Evolutionary conservation across 2,329 filamentous ascomycete species (phyloP).

Genomic region (Tolypocladium guangdongense): DNA sequence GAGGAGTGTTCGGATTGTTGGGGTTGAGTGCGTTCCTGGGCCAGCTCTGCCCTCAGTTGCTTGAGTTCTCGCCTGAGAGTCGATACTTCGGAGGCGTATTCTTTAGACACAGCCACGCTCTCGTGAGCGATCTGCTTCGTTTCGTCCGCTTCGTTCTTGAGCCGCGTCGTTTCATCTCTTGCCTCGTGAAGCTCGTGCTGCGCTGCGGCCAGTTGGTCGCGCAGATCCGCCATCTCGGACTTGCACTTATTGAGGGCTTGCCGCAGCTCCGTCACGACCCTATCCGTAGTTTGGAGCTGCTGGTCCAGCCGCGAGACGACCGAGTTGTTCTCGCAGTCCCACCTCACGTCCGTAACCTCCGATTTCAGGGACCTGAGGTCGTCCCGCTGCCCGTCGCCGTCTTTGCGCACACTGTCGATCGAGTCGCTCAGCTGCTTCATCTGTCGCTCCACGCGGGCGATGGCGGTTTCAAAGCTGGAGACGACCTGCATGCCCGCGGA

Average conservation of each 20-base stretch:
- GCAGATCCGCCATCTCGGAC: conserved; percentile 8
- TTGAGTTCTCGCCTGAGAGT: conserved; percentile 21
- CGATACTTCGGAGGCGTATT: conserved; percentile 19
- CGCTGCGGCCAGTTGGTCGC: conserved; percentile 11
- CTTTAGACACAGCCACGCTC: conserved; percentile 11
- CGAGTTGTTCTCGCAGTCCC: conserved; percentile 5
- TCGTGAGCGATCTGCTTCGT: conserved; percentile 13
- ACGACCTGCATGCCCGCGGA: conserved; percentile 24
- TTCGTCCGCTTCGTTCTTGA: conserved; percentile 12
- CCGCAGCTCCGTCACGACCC: conserved; percentile 9
- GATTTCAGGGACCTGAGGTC: conserved; percentile 16
- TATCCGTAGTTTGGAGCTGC: conserved; percentile 12
- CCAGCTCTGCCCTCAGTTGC: conserved; percentile 17
- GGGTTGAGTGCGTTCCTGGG: conserved; percentile 12
- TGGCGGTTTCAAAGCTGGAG: conserved; percentile 22
- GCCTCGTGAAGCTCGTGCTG: conserved; percentile 13
- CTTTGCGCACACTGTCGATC: conserved; percentile 13
- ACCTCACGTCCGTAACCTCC: conserved; percentile 11
- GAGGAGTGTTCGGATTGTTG: conserved; percentile 4
- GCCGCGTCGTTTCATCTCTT: conserved; percentile 10
- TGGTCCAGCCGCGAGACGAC: conserved; percentile 10
- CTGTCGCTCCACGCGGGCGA: conserved; percentile 23
- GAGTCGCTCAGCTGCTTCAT: conserved; percentile 19
- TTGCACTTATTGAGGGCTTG: conserved; percentile 8
- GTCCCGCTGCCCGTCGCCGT: conserved; percentile 10